Percentiles rank a stretch among this genome's conserved stretches.
phyloP scores from a whole-genome alignment of 352 stramenopile species.

The Phytophthora fragariaefolia region DNA sequence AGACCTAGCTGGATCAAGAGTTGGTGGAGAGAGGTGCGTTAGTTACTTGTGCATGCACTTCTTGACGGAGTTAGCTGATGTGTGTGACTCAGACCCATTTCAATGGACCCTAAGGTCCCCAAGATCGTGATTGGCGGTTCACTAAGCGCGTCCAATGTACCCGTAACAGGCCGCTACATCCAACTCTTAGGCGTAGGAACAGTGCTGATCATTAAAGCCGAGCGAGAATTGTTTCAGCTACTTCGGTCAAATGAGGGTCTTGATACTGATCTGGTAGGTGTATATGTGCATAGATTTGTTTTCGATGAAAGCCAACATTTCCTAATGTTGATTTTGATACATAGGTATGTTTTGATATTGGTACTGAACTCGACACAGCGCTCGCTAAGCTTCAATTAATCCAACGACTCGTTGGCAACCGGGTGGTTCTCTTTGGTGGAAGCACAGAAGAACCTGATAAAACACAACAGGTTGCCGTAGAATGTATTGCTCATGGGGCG shows the following conservation, averaged over 20 bases:
- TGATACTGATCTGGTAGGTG: constrained; percentile 60
- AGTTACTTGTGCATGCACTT: background rate
- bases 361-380: constrained; percentile 50
- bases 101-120: constrained; percentile 57
- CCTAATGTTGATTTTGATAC: background rate
- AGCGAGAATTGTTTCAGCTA: constrained; percentile 46
- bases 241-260: constrained; percentile 41
- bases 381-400: constrained; percentile 50
- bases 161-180: constrained; percentile 71
- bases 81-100: constrained; percentile 25
- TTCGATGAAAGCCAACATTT: constrained; percentile 1
- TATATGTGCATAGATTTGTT: background rate
- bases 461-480: constrained; percentile 40
- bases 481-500: constrained; percentile 56
- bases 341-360: constrained; percentile 75
- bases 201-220: constrained; percentile 42
- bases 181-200: constrained; percentile 71
- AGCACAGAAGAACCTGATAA: constrained; percentile 40
- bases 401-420: constrained; percentile 42
- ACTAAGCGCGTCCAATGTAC: constrained; percentile 42
- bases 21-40: constrained; percentile 27
- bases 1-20: background rate
- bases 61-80: background rate
- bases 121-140: constrained; percentile 66
- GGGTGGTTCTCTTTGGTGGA: constrained; percentile 69